Conservation (phyloP, 257 asterid species). For the Solanum okadae region DNA sequence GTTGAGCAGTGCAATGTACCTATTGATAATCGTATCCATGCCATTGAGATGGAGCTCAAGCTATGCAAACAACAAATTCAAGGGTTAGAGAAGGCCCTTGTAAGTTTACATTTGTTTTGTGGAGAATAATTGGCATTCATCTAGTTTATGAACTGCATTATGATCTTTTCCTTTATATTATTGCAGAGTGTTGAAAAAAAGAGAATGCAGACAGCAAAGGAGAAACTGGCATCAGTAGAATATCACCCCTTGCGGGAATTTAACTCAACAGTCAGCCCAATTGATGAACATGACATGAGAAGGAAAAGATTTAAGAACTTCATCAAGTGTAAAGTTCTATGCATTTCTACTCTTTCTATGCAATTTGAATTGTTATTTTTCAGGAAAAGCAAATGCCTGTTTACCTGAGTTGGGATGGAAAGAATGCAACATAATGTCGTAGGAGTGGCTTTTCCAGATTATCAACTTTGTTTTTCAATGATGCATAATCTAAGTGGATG, state of each 20-base stretch:
- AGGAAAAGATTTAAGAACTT: slow-evolving; percentile 37
- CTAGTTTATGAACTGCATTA: background rate
- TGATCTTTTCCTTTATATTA: slow-evolving; percentile 2
- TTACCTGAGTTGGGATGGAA: background rate
- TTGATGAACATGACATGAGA: slow-evolving; percentile 18
- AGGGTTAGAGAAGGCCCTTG: slow-evolving; percentile 48
- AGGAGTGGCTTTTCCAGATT: background rate
- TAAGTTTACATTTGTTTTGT: slow-evolving; percentile 23
- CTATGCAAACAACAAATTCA: slow-evolving; percentile 75
- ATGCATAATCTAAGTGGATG: background rate
- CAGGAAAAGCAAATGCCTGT: background rate
- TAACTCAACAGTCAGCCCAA: slow-evolving; percentile 6
- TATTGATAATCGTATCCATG: slow-evolving; percentile 42
- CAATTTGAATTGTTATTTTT: background rate
- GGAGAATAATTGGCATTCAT: background rate
- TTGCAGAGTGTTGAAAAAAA: slow-evolving; percentile 48
- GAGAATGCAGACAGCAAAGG: slow-evolving; percentile 48
- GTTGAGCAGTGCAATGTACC: slow-evolving; percentile 68
- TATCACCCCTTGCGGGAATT: slow-evolving; percentile 67
- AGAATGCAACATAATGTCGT: background rate
- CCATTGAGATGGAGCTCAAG: slow-evolving; percentile 84
- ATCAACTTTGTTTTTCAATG: background rate
- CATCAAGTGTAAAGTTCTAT: slow-evolving; percentile 8
- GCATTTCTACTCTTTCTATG: background rate
- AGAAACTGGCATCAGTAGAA: slow-evolving; percentile 49